Conservation (phyloP, 2,329 filamentous ascomycete genomes). For the Neopestalotiopsis clavispora region DNA sequence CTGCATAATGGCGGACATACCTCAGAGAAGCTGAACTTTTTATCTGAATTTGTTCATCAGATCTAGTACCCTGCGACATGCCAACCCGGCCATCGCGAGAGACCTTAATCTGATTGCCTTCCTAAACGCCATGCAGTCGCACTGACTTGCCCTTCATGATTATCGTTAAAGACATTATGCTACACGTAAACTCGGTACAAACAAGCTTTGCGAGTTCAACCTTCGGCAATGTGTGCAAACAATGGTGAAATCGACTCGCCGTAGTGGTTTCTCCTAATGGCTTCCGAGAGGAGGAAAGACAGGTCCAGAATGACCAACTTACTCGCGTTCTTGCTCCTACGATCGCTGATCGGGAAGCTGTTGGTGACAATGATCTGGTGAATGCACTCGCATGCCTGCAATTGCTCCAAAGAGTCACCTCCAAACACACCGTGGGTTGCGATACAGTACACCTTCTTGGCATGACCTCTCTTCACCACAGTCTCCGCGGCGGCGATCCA, state of each 20-base stretch:
- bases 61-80: conserved; percentile 12
- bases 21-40: conserved; percentile 15
- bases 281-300: conserved; percentile 85
- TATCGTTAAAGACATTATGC: conserved; percentile 7
- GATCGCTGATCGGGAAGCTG: conserved; percentile 87
- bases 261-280: conserved; percentile 94
- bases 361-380: conserved; percentile 95
- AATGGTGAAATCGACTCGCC: conserved; percentile 79
- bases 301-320: conserved; percentile 92
- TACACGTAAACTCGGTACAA: background rate
- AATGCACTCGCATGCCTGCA: conserved; percentile 92
- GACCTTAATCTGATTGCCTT: background rate
- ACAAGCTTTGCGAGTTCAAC: conserved; percentile 7
- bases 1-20: conserved; percentile 11
- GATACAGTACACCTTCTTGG: conserved; percentile 96
- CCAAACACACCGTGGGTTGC: conserved; percentile 96
- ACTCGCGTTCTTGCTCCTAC: conserved; percentile 70
- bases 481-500: conserved; percentile 99
- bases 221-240: conserved; percentile 69
- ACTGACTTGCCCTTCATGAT: conserved; percentile 10
- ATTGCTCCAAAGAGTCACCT: conserved; percentile 84
- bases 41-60: conserved; percentile 20
- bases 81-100: background rate
- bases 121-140: conserved; percentile 20
- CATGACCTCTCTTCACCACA: conserved; percentile 88